A percentile compares a stretch with the other conserved stretches of the same genome.
phyloP scores from a whole-genome alignment of 176 grass and related monocot genomes.

The Oryza rufipogon region DNA sequence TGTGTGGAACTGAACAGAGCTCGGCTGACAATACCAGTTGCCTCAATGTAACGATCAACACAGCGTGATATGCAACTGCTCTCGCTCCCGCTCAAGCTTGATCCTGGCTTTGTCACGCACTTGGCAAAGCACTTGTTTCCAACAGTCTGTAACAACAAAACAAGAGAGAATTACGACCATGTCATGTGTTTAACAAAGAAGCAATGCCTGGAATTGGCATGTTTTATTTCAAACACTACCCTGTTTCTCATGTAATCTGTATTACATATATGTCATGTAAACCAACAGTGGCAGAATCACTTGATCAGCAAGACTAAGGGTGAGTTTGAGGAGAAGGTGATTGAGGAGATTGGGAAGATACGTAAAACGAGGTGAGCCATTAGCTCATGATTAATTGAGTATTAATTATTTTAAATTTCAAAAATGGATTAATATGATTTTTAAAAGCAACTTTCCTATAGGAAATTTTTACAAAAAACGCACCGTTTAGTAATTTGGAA shows the following conservation, averaged over 20 bases:
- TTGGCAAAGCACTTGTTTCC: slow-evolving; percentile 92
- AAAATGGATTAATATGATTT: too few relatives aligned
- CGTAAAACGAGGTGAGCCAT: too few relatives aligned
- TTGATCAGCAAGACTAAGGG: not conserved
- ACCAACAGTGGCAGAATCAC: not conserved
- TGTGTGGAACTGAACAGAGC: slow-evolving; percentile 65
- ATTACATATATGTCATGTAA: slow-evolving; percentile 2
- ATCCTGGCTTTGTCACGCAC: slow-evolving; percentile 84
- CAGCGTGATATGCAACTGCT: slow-evolving; percentile 85
- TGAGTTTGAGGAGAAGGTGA: too few relatives aligned
- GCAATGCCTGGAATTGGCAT: not conserved
- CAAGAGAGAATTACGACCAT: not conserved
- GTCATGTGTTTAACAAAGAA: not conserved
- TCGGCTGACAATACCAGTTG: slow-evolving; percentile 65
- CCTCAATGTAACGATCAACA: slow-evolving; percentile 88
- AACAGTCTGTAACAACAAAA: slow-evolving; percentile 56
- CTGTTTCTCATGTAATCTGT: not conserved
- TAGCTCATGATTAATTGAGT: too few relatives aligned
- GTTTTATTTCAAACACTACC: not conserved
- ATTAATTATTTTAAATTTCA: too few relatives aligned
- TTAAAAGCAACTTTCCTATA: too few relatives aligned
- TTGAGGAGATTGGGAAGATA: too few relatives aligned
- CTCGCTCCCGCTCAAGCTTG: slow-evolving; percentile 80
- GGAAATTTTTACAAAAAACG: too few relatives aligned
- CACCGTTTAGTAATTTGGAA: too few relatives aligned